Percentiles rank a stretch among this genome's conserved stretches.
phyloP scores from a whole-genome alignment of 345 rosid genomes.

The Eucalyptus pauciflora region DNA sequence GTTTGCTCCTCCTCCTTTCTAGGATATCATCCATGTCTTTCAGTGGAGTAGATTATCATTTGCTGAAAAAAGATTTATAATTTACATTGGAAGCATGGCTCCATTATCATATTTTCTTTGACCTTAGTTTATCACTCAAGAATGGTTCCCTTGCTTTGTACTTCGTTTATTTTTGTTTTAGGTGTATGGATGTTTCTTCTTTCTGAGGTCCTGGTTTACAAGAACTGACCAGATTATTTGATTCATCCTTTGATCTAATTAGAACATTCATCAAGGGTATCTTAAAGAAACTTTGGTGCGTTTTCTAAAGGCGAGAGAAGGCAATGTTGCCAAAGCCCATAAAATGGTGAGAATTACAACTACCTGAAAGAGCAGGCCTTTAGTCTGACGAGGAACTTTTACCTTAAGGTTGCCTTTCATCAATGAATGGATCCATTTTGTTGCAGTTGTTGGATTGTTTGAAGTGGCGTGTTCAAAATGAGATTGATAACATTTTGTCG shows the following conservation, averaged over 20 bases:
- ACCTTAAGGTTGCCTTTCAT: background rate
- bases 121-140: background rate
- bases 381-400: background rate
- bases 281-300: slow-evolving; percentile 42
- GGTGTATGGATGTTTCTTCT: background rate
- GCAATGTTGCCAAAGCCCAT: slow-evolving; percentile 62
- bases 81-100: background rate
- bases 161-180: background rate
- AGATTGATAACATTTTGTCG: slow-evolving; percentile 61
- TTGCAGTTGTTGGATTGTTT: slow-evolving; percentile 79
- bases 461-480: slow-evolving; percentile 82
- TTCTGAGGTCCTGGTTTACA: background rate
- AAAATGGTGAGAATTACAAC: slow-evolving; percentile 37
- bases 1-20: background rate
- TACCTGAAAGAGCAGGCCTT: background rate
- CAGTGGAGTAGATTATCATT: background rate
- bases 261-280: slow-evolving; percentile 73
- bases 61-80: background rate
- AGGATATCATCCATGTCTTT: background rate
- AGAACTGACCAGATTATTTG: background rate
- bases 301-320: slow-evolving; percentile 68
- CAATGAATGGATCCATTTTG: background rate
- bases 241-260: slow-evolving; percentile 1
- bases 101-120: background rate
- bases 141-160: background rate